Evolutionary conservation across 305 asterid species (phyloP), one percentile per base, ranked within the genome.

Genomic region (Nicotiana rustica): DNA sequence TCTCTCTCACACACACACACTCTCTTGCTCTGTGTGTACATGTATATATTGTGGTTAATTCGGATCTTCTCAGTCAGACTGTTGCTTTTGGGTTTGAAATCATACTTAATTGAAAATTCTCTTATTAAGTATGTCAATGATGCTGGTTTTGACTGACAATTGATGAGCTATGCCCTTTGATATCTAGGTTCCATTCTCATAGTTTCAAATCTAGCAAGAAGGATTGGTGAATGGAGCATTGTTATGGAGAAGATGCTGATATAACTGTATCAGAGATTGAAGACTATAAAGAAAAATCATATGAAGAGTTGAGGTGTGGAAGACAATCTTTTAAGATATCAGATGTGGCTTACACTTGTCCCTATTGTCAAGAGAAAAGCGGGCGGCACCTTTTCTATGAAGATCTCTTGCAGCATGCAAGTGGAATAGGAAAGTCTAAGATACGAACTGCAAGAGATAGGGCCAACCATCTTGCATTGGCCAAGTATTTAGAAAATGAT

Each of bases 331-430:
- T 90, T 82, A 87, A 85, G 85, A 62, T 81, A 81, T 89, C 94
- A 2, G 88, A 85, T 1, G 87, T 55, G 21, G 64, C 88, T 75
- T 93, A 66, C 90, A 87, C 91, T 89, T 95, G 98, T 85, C 98
- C 98, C 35, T 93, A 65, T 86, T 95, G 98, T 86, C 88, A 91
- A 10, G 88, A 87, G 77, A 91, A 90, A 78, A 89, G 80, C 81
- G 90, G 85, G 88, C 92, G 86, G 67, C 87, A 35, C 59, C 82
- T 55, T 44, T 86, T 82, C 69, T 89, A 82, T 82, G 82, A 75
- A 82, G 89, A 87, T 25, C 55, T 87, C 44, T 21, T 83, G 71
- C 88, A 87, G 76, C 89, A 87, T 57, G 89, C 89, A 62, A 82
- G 82, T 76, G 89, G 89, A 31, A 85, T 87, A 3, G 89, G 87